Conservation (phyloP, 192 early-diverging fungal species). For the Gaertneriomyces semiglobifer region DNA sequence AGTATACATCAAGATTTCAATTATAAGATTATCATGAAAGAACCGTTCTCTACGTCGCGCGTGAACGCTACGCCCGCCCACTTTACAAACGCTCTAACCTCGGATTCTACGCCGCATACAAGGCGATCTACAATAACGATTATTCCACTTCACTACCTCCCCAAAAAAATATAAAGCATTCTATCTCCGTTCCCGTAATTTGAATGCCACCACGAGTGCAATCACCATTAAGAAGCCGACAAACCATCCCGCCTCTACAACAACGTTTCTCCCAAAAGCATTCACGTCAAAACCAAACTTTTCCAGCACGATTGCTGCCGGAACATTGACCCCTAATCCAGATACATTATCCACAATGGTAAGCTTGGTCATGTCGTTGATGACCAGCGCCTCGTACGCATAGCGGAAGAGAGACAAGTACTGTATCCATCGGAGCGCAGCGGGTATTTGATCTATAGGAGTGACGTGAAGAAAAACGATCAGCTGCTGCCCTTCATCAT, state of each 20-base stretch:
- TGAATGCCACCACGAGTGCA: constrained; percentile 7
- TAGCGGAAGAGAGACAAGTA: constrained; percentile 71
- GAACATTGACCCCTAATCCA: constrained; percentile 34
- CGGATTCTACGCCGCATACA: too few species aligned
- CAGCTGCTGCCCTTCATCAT: neutral
- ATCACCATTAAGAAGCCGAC: constrained; percentile 34
- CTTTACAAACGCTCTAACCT: too few species aligned
- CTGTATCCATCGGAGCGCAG: constrained; percentile 61
- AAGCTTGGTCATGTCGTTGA: constrained; percentile 50
- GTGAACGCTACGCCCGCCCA: too few species aligned
- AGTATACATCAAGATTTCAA: too few species aligned
- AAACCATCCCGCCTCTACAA: constrained; percentile 34
- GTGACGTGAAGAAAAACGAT: neutral
- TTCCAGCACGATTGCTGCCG: constrained; percentile 32
- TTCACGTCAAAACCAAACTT: constrained; percentile 47
- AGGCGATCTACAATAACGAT: too few species aligned
- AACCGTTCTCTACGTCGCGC: too few species aligned
- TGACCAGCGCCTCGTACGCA: constrained; percentile 69
- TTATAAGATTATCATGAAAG: too few species aligned
- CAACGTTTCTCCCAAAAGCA: constrained; percentile 35
- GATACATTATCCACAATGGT: constrained; percentile 39
- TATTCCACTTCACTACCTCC: neutral
- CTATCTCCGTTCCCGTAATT: constrained; percentile 18
- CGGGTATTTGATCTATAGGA: constrained; percentile 49
- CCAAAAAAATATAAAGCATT: neutral